Percentiles rank a stretch among this genome's conserved stretches.
These are phyloP conservation scores for Purpureocillium takamizusanense DNA, from an alignment of 2,329 filamentous ascomycete genomes.

Conservation along the genomic window DNA sequence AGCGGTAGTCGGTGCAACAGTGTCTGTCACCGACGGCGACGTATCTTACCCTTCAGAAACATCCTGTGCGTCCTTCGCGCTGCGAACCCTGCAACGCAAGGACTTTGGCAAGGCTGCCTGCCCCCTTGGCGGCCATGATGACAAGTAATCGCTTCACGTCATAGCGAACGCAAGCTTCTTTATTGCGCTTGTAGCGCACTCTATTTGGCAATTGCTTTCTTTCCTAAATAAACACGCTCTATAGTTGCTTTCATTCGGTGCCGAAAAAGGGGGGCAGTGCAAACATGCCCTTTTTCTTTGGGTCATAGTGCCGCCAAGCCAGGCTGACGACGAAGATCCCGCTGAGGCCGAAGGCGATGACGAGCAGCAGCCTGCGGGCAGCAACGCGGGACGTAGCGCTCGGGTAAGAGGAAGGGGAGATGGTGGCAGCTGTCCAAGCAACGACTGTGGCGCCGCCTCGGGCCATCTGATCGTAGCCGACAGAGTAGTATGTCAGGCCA, in stretches of 20 bases:
- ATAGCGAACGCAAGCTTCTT: too few relatives aligned
- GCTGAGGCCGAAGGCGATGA: slow-evolving; percentile 6
- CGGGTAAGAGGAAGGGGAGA: slow-evolving; percentile 11
- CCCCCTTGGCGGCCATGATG: too few relatives aligned
- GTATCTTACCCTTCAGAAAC: too few relatives aligned
- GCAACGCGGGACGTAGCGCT: not conserved
- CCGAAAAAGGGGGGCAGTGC: slow-evolving; percentile 5
- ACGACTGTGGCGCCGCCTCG: slow-evolving; percentile 11
- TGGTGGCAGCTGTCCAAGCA: slow-evolving; percentile 13
- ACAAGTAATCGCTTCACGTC: too few relatives aligned
- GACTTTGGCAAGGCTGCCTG: too few relatives aligned
- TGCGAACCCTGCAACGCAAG: too few relatives aligned
- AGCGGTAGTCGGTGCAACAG: too few relatives aligned
- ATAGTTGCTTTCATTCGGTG: slow-evolving; percentile 5
- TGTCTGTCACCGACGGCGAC: too few relatives aligned
- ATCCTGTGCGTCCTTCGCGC: too few relatives aligned
- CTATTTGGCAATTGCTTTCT: too few relatives aligned
- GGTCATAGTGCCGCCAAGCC: slow-evolving; percentile 6
- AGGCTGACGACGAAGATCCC: slow-evolving; percentile 9
- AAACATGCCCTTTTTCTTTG: not conserved
- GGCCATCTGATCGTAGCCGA: slow-evolving; percentile 25
- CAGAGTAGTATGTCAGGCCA: slow-evolving; percentile 41
- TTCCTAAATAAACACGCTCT: too few relatives aligned
- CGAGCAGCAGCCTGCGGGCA: slow-evolving; percentile 7
- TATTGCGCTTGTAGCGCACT: too few relatives aligned